phyloP scores from a whole-genome alignment of 202 grass and related monocot genomes.

The Bolboschoenoplectus hybrid region DNA sequence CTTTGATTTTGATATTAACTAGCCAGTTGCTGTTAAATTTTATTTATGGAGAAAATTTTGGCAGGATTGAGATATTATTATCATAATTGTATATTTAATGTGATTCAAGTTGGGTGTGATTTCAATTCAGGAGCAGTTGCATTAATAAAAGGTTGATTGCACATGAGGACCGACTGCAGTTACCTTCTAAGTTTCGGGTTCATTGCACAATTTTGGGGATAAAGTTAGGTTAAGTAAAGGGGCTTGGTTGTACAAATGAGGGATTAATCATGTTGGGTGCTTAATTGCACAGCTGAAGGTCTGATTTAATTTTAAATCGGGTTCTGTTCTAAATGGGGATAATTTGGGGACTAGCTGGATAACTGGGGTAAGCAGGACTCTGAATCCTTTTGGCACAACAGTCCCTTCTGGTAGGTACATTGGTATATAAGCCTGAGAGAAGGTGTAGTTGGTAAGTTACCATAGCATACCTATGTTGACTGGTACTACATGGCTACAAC shows the following conservation, averaged over 20 bases:
- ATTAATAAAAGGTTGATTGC: neutral
- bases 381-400: neutral
- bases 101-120: neutral
- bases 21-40: constrained; percentile 34
- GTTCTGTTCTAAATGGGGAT: neutral
- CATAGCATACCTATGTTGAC: neutral
- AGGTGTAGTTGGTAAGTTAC: neutral
- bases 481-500: neutral
- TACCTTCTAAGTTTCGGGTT: constrained; percentile 9
- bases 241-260: constrained; percentile 4
- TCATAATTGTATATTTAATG: neutral
- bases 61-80: neutral
- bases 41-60: neutral
- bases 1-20: constrained; percentile 20
- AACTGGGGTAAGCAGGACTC: constrained; percentile 10
- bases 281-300: neutral
- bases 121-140: neutral
- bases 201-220: constrained; percentile 22
- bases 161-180: constrained; percentile 12
- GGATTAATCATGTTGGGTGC: neutral
- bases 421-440: neutral
- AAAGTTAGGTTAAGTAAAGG: constrained; percentile 4
- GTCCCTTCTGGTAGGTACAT: neutral
- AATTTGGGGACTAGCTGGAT: neutral
- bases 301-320: neutral